Conservation (phyloP, 192 early-diverging fungal species). For the Globomyces pollinis-pini region DNA sequence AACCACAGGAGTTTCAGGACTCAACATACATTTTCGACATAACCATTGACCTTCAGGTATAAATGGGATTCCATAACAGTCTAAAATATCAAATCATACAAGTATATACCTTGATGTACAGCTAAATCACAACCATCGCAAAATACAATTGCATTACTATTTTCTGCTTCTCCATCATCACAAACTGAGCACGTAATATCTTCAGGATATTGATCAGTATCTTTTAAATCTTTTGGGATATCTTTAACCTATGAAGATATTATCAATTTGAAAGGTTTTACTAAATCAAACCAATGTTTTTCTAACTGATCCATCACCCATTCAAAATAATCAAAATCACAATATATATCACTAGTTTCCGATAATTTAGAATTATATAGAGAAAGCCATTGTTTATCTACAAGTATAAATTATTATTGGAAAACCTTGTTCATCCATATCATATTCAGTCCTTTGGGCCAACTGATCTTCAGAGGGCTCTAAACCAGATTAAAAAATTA, state of each 20-base stretch:
- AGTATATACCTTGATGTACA: slow-evolving; percentile 99
- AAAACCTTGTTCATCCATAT: slow-evolving; percentile 98
- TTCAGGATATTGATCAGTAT: slow-evolving; percentile 51
- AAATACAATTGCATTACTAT: slow-evolving; percentile 98
- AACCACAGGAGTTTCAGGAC: slow-evolving; percentile 79
- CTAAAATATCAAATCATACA: too few species aligned
- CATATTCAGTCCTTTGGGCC: slow-evolving; percentile 72
- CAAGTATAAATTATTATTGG: slow-evolving; percentile 67
- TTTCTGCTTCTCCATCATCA: slow-evolving; percentile 98
- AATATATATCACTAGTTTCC: slow-evolving; percentile 37
- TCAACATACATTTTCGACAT: slow-evolving; percentile 94
- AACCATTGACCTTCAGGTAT: slow-evolving; percentile 99
- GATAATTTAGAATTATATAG: too few species aligned
- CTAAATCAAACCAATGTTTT: slow-evolving; percentile 95
- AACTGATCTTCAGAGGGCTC: slow-evolving; percentile 44
- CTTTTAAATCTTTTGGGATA: slow-evolving; percentile 57
- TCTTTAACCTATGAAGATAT: slow-evolving; percentile 50
- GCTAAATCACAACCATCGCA: slow-evolving; percentile 99
- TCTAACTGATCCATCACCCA: slow-evolving; percentile 81
- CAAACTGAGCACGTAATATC: slow-evolving; percentile 91
- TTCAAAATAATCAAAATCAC: slow-evolving; percentile 67
- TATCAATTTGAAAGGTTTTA: slow-evolving; percentile 38
- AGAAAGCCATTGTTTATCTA: too few species aligned
- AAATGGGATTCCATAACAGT: slow-evolving; percentile 98
- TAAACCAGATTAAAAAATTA: background rate